Evolutionary conservation across 2,329 filamentous ascomycete genomes (phyloP).

Genomic region (Fusarium oligoseptatum): DNA sequence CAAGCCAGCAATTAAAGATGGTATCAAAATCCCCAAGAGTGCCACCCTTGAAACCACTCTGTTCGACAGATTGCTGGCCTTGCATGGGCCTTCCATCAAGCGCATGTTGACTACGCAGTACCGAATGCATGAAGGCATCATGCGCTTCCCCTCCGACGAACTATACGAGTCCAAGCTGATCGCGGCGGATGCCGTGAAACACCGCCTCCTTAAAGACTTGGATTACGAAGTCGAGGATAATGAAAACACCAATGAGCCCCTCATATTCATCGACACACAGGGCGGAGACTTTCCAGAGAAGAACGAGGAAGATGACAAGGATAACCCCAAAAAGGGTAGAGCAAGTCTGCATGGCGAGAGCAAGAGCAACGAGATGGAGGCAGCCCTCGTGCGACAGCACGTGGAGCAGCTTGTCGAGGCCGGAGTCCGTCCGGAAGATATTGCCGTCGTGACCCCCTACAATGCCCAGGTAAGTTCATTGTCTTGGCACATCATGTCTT

Average conservation of each 20-base stretch:
- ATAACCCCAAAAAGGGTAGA: slow-evolving; percentile 58
- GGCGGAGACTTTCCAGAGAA: slow-evolving; percentile 92
- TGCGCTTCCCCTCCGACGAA: slow-evolving; percentile 91
- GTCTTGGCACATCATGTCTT: slow-evolving; percentile 14
- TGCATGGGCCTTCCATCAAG: slow-evolving; percentile 89
- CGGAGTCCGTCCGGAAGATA: slow-evolving; percentile 84
- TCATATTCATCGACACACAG: slow-evolving; percentile 97
- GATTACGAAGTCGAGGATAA: slow-evolving; percentile 82
- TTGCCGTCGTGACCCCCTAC: slow-evolving; percentile 95
- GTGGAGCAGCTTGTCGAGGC: slow-evolving; percentile 81
- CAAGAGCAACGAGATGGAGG: slow-evolving; percentile 94
- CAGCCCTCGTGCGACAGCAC: slow-evolving; percentile 82
- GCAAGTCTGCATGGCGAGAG: slow-evolving; percentile 68
- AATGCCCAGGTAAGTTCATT: slow-evolving; percentile 79
- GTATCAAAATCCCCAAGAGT: slow-evolving; percentile 59
- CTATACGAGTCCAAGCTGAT: slow-evolving; percentile 87
- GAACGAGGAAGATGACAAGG: slow-evolving; percentile 77
- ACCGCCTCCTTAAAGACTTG: slow-evolving; percentile 80
- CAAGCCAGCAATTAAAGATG: slow-evolving; percentile 55
- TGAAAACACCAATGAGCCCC: slow-evolving; percentile 87
- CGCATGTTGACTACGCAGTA: slow-evolving; percentile 97
- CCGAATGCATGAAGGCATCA: slow-evolving; percentile 96
- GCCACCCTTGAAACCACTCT: slow-evolving; percentile 87
- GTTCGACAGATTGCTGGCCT: slow-evolving; percentile 86
- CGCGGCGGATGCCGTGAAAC: slow-evolving; percentile 83